Conservation (phyloP, 1,284 basidiomycete species). For the Ceratobasidium sp. region DNA sequence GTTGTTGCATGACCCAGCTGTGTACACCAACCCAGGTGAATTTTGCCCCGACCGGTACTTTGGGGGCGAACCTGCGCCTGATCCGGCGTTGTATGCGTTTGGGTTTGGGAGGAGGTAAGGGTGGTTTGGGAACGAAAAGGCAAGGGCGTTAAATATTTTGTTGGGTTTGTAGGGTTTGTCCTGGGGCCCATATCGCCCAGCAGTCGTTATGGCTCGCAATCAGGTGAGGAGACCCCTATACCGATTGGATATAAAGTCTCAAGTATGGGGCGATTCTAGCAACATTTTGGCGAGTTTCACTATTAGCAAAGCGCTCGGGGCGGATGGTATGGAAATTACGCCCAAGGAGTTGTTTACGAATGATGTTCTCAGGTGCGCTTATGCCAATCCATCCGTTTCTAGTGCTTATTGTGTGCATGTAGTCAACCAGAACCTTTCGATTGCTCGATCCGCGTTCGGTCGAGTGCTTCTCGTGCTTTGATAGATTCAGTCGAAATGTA, state of each 20-base stretch:
- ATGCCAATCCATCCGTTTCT: neutral
- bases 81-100: conserved; percentile 22
- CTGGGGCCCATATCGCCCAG: conserved; percentile 31
- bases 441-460: neutral
- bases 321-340: conserved; percentile 9
- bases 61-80: conserved; percentile 1
- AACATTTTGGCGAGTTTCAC: conserved; percentile 32
- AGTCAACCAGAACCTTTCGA: conserved; percentile 31
- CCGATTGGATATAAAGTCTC: neutral
- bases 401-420: neutral
- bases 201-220: conserved; percentile 36
- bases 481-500: neutral
- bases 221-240: neutral
- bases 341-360: conserved; percentile 22
- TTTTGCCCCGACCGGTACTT: conserved; percentile 31
- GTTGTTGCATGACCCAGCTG: conserved; percentile 29
- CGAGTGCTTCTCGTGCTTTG: neutral
- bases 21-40: neutral
- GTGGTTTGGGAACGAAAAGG: neutral
- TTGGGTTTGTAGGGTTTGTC: conserved; percentile 13
- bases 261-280: neutral
- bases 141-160: neutral
- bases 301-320: conserved; percentile 8
- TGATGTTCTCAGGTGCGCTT: conserved; percentile 23
- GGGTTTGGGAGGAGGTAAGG: conserved; percentile 38